Evolutionary conservation across 768 basidiomycete genomes (phyloP), one percentile per base, ranked within the genome.

Genomic region (Trametes cubensis): DNA sequence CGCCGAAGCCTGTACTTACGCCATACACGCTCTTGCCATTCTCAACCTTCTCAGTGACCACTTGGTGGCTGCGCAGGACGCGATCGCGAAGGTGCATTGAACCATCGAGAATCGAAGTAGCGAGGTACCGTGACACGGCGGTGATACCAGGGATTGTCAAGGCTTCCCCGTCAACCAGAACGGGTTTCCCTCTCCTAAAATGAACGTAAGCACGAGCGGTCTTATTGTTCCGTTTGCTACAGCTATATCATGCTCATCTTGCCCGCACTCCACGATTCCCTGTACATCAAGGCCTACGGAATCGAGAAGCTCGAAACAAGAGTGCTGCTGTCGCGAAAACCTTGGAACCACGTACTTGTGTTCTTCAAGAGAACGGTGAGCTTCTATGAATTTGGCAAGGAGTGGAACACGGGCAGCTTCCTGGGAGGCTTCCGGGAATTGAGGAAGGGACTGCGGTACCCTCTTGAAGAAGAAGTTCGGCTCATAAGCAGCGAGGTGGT

Each of bases 1-100:
- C 92, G 44, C 92, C 93, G 69, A 92, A 95, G 48, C 93, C 93
- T 5, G 90, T 90, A 48, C 89, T 89, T 42, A 94, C 88, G 25
- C 93, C 93, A 66, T 95, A 95, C 20, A 95, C 81, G 64, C 88
- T 90, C 54, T 83, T 80, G 8, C 86, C 85, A 3, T 80, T 77
- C 21, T 82, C 80, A 40, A 94, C 81, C 73, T 92, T 92, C 67
- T 81, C 79, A 21, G 81, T 76, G 44, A 94, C 84, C 59, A 87
- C 81, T 48, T 80, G 74, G 40, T 88, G 85, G 66, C 87, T 85
- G 64, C 82, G 83, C 18, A 79, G 75, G 48, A 94, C 79, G 34
- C 82, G 84, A 5, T 77, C 75, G 63, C 77, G 80, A 62, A 85
- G 73, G 17, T 70, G 71, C 4, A 79, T 73, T 2, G 83, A 82